Percentiles rank a stretch among this genome's conserved stretches.
phyloP scores from a whole-genome alignment of 2,329 filamentous ascomycete genomes.

The Aspergillus udagawae region DNA sequence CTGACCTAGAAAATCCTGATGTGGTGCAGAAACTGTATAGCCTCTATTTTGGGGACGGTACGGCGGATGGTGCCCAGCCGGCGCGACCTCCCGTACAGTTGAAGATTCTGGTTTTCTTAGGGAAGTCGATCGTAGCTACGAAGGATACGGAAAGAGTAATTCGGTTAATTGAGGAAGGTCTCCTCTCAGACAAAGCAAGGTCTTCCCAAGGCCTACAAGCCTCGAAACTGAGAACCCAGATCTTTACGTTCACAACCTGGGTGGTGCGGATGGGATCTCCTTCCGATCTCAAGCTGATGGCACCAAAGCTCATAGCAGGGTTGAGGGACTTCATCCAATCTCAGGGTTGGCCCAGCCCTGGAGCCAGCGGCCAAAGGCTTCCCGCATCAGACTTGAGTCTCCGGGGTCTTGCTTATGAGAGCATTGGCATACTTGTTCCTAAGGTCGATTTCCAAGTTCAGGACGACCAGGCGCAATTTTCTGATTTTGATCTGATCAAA shows the following conservation, averaged over 20 bases:
- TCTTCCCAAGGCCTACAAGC: constrained; percentile 64
- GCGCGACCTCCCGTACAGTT: constrained; percentile 69
- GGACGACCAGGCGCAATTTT: constrained; percentile 31
- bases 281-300: constrained; percentile 61
- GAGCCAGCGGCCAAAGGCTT: constrained; percentile 48
- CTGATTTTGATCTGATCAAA: constrained; percentile 53
- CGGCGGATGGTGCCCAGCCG: constrained; percentile 39
- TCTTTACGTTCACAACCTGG: constrained; percentile 86
- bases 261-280: constrained; percentile 68
- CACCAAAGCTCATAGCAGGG: constrained; percentile 62
- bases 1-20: constrained; percentile 62
- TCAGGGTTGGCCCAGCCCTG: constrained; percentile 76
- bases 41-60: constrained; percentile 64
- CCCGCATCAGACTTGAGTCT: constrained; percentile 61
- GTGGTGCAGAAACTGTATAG: constrained; percentile 65
- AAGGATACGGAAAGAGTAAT: constrained; percentile 65
- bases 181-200: constrained; percentile 45
- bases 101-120: constrained; percentile 69
- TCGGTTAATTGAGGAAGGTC: constrained; percentile 63
- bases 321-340: constrained; percentile 70
- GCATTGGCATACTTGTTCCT: constrained; percentile 72
- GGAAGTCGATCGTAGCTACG: constrained; percentile 71
- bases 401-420: constrained; percentile 81
- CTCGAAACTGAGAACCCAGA: constrained; percentile 72
- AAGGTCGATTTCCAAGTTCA: constrained; percentile 38